Evolutionary conservation across 2,329 filamentous ascomycete species (phyloP), one percentile per base, ranked within the genome.

Genomic region (Emergomyces pasteurianus): DNA sequence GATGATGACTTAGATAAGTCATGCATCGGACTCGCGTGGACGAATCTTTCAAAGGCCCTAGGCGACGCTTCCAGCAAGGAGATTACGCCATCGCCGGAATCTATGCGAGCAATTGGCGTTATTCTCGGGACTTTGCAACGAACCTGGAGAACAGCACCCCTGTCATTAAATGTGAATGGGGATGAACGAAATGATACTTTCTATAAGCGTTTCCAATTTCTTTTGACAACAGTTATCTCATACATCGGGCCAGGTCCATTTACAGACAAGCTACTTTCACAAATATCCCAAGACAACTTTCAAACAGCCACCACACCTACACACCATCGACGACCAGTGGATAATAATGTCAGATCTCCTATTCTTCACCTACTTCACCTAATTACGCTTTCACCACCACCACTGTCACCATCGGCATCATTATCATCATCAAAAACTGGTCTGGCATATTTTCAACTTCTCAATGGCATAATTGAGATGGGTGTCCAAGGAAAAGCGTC

Each of bases 11-110:
- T 80, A 2, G 62, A 67, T 26, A 65, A 67, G 16, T 75, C 73
- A 3, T 66, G 71, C 46, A 77, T 87, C 9, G 80, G 85, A 10
- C 77, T 86, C 23, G 73, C 90, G 3, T 82, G 84, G 72, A 80
- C 76, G 60, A 81, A 81, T 58, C 85, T 90, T 57, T 76, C 81
- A 58, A 83, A 83, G 61, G 75, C 77, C 18, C 69, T 92, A n/a
- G 80, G 82, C 9, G 79, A 83, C 57, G 79, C 82, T 1, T 81
- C 81, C 21, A 88, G 83, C 64, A 95, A 96, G 73, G 94, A 99
- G 73, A 87, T 99, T 67, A 95, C 92, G 67, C 86, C 92, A 7
- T 91, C 90, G 0, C 82, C 83, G 14, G 92, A 97, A 63, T 89
- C 91, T 1, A 88, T 89, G 69, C 83, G 85, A 63, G 92, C 92